phyloP scores from a whole-genome alignment of 257 asterid species.

The Solanum peruvianum region DNA sequence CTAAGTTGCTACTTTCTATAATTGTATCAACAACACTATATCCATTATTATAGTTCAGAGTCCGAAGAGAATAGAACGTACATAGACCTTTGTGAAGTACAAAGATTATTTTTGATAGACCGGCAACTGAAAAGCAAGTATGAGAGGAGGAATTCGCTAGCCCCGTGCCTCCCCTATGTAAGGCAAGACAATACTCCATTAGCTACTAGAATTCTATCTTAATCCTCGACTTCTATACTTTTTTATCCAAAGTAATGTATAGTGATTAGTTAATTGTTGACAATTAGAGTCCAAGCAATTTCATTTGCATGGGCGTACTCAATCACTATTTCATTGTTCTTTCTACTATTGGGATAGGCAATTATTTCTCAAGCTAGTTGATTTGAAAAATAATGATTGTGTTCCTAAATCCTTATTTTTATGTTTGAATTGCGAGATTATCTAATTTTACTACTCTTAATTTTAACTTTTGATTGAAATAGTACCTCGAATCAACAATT shows the following conservation, averaged over 20 bases:
- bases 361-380: neutral
- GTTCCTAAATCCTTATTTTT: neutral
- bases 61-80: too few species aligned
- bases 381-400: neutral
- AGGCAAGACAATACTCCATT: neutral
- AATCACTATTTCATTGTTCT: neutral
- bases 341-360: neutral
- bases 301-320: neutral
- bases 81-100: too few species aligned
- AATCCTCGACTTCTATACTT: neutral
- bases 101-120: too few species aligned
- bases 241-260: too few species aligned
- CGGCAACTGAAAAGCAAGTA: neutral
- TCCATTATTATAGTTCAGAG: neutral
- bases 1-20: neutral
- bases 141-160: neutral
- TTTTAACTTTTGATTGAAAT: too few species aligned
- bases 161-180: neutral
- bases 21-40: neutral
- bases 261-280: neutral
- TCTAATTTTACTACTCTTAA: neutral
- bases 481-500: neutral
- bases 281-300: neutral
- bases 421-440: neutral
- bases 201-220: neutral